Percentiles rank a stretch among this genome's conserved stretches.
Evolutionary conservation across 805 yeast genomes (phyloP).

Genomic region (Zygoascus ofunaensis): DNA sequence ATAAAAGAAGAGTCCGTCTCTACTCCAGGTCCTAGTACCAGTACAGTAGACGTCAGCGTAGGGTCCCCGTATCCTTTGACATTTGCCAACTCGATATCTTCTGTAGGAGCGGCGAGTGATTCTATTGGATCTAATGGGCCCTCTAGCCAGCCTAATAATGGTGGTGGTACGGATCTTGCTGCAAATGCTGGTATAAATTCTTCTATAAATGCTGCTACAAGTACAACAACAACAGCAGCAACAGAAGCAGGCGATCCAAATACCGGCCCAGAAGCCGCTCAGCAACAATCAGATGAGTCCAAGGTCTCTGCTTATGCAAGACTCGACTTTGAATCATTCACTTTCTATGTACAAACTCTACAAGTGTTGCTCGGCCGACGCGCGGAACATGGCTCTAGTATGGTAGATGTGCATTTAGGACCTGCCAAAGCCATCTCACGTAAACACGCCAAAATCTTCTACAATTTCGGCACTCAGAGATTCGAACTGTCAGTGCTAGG

Average conservation of each 20-base stretch:
- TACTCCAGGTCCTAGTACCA: background rate
- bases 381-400: slow-evolving; percentile 50
- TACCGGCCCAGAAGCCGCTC: background rate
- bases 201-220: background rate
- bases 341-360: slow-evolving; percentile 92
- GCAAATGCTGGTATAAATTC: too few relatives aligned
- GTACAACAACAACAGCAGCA: background rate
- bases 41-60: background rate
- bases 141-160: too few relatives aligned
- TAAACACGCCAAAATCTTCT: slow-evolving; percentile 90
- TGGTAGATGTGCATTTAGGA: slow-evolving; percentile 82
- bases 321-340: slow-evolving; percentile 83
- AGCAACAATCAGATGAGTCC: slow-evolving; percentile 17
- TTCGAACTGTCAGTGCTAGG: slow-evolving; percentile 90
- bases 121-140: background rate
- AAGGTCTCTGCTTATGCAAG: slow-evolving; percentile 38
- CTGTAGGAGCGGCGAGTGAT: background rate
- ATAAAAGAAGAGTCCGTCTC: background rate
- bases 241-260: background rate
- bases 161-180: background rate
- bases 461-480: slow-evolving; percentile 91
- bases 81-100: slow-evolving; percentile 14
- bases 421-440: slow-evolving; percentile 88
- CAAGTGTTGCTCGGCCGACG: slow-evolving; percentile 90
- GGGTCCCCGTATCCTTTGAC: slow-evolving; percentile 17